Evolutionary conservation across 2,329 filamentous ascomycete species (phyloP).

Genomic region (Botrytis fabae): DNA sequence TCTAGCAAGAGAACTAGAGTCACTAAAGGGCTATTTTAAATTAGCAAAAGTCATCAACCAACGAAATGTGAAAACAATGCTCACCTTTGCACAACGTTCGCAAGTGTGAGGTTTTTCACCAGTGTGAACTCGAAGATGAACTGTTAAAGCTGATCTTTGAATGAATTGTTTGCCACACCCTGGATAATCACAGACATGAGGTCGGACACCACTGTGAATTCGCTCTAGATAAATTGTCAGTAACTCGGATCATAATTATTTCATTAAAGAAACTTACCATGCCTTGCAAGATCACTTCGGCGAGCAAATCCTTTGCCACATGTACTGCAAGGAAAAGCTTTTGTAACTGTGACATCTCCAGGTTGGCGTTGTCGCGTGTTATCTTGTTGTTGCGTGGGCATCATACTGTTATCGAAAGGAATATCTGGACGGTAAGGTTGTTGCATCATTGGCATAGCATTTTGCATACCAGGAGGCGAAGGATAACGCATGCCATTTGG

Average conservation of each 20-base stretch:
- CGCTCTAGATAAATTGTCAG: constrained; percentile 62
- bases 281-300: constrained; percentile 88
- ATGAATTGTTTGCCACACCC: constrained; percentile 96
- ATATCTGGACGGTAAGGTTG: constrained; percentile 38
- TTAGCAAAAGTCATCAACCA: constrained; percentile 30
- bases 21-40: constrained; percentile 79
- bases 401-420: constrained; percentile 37
- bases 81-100: constrained; percentile 92
- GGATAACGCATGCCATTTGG: constrained; percentile 40
- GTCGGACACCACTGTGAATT: constrained; percentile 88
- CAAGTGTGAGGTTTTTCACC: constrained; percentile 99
- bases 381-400: constrained; percentile 34
- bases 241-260: neutral
- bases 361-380: constrained; percentile 25
- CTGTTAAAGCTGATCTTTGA: constrained; percentile 90
- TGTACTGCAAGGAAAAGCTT: constrained; percentile 85
- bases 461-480: constrained; percentile 42
- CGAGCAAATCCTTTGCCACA: constrained; percentile 91
- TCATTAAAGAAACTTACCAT: constrained; percentile 63
- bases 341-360: constrained; percentile 42
- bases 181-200: constrained; percentile 88
- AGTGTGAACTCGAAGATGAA: constrained; percentile 93
- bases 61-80: constrained; percentile 22
- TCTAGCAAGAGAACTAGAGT: constrained; percentile 89
- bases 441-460: constrained; percentile 40